Percentiles rank a stretch among this genome's conserved stretches.
Evolutionary conservation across 2,329 filamentous ascomycete species (phyloP).

Genomic region (Microcyclosporella mali): DNA sequence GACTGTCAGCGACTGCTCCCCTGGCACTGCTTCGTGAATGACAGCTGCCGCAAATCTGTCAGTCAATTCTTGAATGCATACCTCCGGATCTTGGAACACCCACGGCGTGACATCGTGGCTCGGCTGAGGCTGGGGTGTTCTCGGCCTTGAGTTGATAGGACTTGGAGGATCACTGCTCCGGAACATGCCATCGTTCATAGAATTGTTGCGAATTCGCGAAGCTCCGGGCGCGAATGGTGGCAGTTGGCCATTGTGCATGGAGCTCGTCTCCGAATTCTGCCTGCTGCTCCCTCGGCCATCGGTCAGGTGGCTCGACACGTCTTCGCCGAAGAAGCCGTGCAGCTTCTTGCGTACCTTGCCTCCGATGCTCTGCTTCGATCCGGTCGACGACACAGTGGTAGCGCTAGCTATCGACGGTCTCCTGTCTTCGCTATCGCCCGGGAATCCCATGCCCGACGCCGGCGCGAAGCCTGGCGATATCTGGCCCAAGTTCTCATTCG

Average conservation of each 20-base stretch:
- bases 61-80: too few species aligned
- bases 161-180: slow-evolving; percentile 55
- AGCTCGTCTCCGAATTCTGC: slow-evolving; percentile 59
- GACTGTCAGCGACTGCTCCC: slow-evolving; percentile 11
- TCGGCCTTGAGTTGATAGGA: slow-evolving; percentile 67
- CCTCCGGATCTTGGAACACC: slow-evolving; percentile 62
- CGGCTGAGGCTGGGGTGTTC: slow-evolving; percentile 56
- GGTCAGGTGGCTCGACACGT: slow-evolving; percentile 55
- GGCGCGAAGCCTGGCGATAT: slow-evolving; percentile 65
- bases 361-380: slow-evolving; percentile 67
- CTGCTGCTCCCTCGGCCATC: slow-evolving; percentile 35
- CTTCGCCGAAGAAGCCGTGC: slow-evolving; percentile 88
- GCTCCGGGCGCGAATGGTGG: slow-evolving; percentile 49
- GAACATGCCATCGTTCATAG: slow-evolving; percentile 58
- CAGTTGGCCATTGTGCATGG: slow-evolving; percentile 29
- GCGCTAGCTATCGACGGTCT: slow-evolving; percentile 84
- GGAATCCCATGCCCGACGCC: slow-evolving; percentile 43
- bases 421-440: slow-evolving; percentile 63
- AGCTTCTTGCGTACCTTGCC: slow-evolving; percentile 73
- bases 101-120: slow-evolving; percentile 91
- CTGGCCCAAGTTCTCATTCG: slow-evolving; percentile 63
- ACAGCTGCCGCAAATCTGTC: neutral
- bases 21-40: neutral
- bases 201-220: slow-evolving; percentile 70
- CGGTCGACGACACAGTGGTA: slow-evolving; percentile 77